Evolutionary conservation across 306 rosid genomes (phyloP), one percentile per base, ranked within the genome.

Genomic region (Senna siamea): DNA sequence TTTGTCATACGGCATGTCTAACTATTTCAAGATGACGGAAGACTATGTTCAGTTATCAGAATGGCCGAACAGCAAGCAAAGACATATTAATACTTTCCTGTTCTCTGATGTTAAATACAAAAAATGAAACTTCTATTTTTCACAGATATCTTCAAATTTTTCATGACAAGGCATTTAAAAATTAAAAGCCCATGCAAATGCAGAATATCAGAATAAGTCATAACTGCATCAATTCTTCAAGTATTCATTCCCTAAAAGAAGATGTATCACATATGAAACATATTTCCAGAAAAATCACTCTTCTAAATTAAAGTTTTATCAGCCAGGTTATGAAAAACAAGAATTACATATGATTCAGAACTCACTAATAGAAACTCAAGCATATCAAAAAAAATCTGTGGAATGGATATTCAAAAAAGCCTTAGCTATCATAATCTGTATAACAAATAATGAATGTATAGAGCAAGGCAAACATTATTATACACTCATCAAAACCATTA

Each of bases 51-150:
- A 47, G 17, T 47, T 26, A 26, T 14, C 77, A 26, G 4, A 72
- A 55, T 52, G 57, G 50, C 35, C 66, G 64, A 65, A 77, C 77
- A 61, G 28, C 69, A 23, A 62, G n/a, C 37, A 61, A 73, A 77
- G 22, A 46, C 66, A 67, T 17, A 52, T 60, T 6, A 38, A 68
- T 68, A 64, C 60, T 62, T 74, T 48, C 12, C 52, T 74, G 14
- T 38, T 55, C 47, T 50, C 35, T 58, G 5, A 43, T 54, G 51
- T 46, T 14, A 46, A 4, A 46, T 3, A 13, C n/a, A 12, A 46
- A 46, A 44, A 12, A 12, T 2, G 18, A 14, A 13, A 46, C 51
- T 14, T 46, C 18, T 15, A 3, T 2, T 46, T 41, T 0, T 9
- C 14, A 41, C 2, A 9, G 14, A 11, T 41, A 3, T 46, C 51